Conservation (phyloP, 768 basidiomycete species). For the Lactarius tabidus region DNA sequence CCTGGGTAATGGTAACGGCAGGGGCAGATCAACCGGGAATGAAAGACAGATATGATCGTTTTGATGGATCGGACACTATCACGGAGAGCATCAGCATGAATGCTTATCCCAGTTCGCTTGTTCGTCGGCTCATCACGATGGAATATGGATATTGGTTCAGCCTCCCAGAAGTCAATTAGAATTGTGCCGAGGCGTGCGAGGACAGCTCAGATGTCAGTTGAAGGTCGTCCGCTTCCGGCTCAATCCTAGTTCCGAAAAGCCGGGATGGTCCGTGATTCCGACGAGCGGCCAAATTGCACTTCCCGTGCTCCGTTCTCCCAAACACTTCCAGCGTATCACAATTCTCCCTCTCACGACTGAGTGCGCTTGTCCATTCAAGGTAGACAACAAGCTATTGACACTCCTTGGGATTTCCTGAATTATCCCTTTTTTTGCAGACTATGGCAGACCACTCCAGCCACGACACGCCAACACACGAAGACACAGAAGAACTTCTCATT, state of each 20-base stretch:
- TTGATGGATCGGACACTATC: neutral
- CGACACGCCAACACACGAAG: constrained; percentile 35
- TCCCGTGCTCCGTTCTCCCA: no score
- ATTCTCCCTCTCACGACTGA: no score
- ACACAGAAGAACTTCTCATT: constrained; percentile 71
- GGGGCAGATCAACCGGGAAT: neutral
- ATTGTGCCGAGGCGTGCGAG: no score
- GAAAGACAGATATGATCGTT: neutral
- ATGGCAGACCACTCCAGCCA: neutral
- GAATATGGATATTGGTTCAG: neutral
- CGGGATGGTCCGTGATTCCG: no score
- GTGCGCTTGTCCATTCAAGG: no score
- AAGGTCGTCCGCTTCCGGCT: no score
- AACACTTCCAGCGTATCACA: no score
- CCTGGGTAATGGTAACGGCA: neutral
- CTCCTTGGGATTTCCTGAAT: neutral
- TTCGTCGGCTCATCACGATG: neutral
- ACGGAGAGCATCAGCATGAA: neutral
- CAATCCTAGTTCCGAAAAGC: no score
- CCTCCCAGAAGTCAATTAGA: no score
- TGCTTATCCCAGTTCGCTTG: neutral
- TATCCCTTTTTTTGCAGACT: no score
- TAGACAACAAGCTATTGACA: neutral
- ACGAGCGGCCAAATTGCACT: no score
- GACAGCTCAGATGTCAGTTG: no score